Evolutionary conservation across 176 grass and related monocot species (phyloP).

Genomic region (Phoenix dactylifera): DNA sequence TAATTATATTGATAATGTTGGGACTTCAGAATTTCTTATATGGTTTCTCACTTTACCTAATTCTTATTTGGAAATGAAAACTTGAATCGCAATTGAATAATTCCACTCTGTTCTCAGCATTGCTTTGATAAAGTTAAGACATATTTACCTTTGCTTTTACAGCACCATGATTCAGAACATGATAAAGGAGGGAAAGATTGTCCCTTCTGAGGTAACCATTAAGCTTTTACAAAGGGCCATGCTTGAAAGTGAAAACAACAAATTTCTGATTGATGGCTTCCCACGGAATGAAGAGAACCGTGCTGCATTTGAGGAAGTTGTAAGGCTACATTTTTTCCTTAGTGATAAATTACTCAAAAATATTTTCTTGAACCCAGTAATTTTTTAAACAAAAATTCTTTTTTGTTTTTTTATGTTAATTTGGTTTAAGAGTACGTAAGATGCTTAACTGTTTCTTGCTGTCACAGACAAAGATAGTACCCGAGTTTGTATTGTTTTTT

Average conservation of each 20-base stretch:
- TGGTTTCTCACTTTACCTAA: no score
- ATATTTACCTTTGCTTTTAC: constrained; percentile 13
- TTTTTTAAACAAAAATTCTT: neutral
- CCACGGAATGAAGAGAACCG: constrained; percentile 93
- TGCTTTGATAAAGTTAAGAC: no score
- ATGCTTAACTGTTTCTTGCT: constrained; percentile 17
- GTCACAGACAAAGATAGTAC: constrained; percentile 71
- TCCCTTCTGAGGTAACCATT: constrained; percentile 87
- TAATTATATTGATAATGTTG: no score
- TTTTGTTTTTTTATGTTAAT: neutral
- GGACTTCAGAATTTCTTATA: no score
- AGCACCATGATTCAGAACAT: constrained; percentile 95
- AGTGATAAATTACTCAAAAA: no score
- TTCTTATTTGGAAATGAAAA: no score
- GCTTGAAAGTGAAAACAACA: constrained; percentile 63
- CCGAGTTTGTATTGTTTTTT: constrained; percentile 75
- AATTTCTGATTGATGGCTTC: constrained; percentile 84
- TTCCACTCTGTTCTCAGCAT: no score
- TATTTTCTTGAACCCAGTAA: neutral
- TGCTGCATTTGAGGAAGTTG: constrained; percentile 71
- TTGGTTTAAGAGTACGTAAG: neutral
- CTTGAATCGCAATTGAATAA: no score
- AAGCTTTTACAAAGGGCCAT: constrained; percentile 74
- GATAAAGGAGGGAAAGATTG: constrained; percentile 96
- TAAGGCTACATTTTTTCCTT: constrained; percentile 21